Evolutionary conservation across 176 grass and related monocot species (phyloP), one percentile per base, ranked within the genome.

Genomic region (Chloris gayana): DNA sequence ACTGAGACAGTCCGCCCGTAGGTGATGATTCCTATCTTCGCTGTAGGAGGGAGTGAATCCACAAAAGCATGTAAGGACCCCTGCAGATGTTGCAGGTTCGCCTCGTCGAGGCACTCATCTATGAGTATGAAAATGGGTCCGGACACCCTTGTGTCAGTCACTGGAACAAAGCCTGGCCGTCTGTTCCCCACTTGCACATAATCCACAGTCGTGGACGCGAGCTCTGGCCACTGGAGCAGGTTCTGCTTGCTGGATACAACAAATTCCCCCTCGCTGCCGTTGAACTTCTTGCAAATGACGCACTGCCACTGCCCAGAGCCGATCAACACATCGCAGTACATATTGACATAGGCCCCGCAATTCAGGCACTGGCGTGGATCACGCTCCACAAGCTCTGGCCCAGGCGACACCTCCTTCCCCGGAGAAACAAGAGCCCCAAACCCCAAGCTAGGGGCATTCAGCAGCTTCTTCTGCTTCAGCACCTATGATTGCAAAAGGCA

Each of bases 61-160:
- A 93, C 90, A 85, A 99, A 93, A 73, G 96, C 96, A 88, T 99
- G 96, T 64, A 99, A 87, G 80, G 96, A 99, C 49, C 96, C 96
- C 83, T 99, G 96, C 41, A 99, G 93, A 79, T 99, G 96, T 46
- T 92, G 92, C 29, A 99, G 86, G 82, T 99, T 84, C 6, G 88
- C 88, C 81, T 99, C 96, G 50, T 99, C 92, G 6, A 99, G 85
- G 73, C 90, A 91, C 61, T 99, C 96, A 57, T 99, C 96, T 86
- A 99, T 90, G 64, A 99, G 82, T 73, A 99, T 85, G 82, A 99
- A 95, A 76, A 95, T 89, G 11, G 96, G 96, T 2, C 89, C 84
- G 2, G 88, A 89, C 54, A 89, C 86, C 87, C 92, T 92, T 1
- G 88, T 63, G 74, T 93, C 96, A 6, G 88, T 67, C 78, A 99